Conservation (phyloP, 78 protist genomes). For the Monosiga brevicollis region DNA sequence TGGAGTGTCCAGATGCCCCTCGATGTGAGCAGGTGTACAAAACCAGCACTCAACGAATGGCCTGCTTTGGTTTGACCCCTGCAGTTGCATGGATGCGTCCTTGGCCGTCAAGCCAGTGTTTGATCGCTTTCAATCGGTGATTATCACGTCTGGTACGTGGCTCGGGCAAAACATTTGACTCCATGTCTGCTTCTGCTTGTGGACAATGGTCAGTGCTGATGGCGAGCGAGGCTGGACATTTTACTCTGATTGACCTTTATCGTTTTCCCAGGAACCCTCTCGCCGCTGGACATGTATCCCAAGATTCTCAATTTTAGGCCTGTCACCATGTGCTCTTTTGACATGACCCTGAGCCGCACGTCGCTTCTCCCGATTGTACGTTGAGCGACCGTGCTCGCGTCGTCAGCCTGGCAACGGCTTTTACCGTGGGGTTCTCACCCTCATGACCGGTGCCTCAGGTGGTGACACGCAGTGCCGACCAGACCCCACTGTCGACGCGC, state of each 20-base stretch:
- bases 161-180: no score
- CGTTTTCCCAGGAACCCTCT: constrained; percentile 67
- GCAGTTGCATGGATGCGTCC: constrained; percentile 86
- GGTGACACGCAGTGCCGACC: no score
- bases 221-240: no score
- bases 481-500: constrained; percentile 47
- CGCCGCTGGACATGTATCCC: constrained; percentile 94
- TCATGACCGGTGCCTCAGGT: no score
- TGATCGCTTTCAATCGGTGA: constrained; percentile 55
- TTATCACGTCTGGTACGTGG: constrained; percentile 56
- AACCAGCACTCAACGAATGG: neutral
- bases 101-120: constrained; percentile 86
- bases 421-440: no score
- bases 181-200: no score
- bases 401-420: no score
- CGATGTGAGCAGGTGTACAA: neutral
- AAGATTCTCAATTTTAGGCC: constrained; percentile 80
- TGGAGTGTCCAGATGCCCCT: no score
- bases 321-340: constrained; percentile 26
- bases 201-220: no score
- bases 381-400: no score
- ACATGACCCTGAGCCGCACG: constrained; percentile 56
- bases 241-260: neutral
- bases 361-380: constrained; percentile 55
- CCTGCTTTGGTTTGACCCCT: neutral